Conservation (phyloP, 495 filamentous ascomycete genomes). For the Peziza echinospora region DNA sequence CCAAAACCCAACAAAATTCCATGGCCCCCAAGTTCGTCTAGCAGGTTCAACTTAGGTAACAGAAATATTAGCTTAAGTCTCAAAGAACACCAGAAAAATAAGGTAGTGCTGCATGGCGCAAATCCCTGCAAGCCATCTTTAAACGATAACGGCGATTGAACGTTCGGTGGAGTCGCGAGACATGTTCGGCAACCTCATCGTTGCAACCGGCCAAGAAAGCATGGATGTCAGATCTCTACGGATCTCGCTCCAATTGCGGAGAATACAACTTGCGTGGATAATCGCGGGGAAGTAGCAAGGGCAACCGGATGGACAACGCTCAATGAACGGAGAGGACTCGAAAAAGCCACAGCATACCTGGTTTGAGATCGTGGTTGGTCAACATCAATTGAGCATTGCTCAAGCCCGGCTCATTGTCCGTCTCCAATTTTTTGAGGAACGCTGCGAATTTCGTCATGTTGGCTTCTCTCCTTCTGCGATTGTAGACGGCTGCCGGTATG, state of each 20-base stretch:
- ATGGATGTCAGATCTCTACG: too few relatives aligned
- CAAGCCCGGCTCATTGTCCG: constrained; percentile 54
- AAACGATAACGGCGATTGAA: background rate
- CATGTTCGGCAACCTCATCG: too few relatives aligned
- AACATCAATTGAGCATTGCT: constrained; percentile 75
- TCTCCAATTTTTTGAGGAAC: constrained; percentile 26
- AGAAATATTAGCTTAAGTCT: constrained; percentile 1
- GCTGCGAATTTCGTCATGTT: background rate
- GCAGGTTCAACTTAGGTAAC: constrained; percentile 45
- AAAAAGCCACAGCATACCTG: too few relatives aligned
- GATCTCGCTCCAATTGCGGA: too few relatives aligned
- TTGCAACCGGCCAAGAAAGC: too few relatives aligned
- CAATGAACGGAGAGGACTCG: too few relatives aligned
- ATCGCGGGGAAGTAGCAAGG: constrained; percentile 1
- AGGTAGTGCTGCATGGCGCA: too few relatives aligned
- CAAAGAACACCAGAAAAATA: too few relatives aligned
- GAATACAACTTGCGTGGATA: too few relatives aligned
- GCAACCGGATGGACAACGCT: background rate
- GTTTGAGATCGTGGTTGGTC: constrained; percentile 73
- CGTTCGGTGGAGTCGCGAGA: too few relatives aligned
- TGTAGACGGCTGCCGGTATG: background rate
- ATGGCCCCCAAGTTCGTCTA: constrained; percentile 66
- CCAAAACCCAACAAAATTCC: constrained; percentile 85
- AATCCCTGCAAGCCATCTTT: constrained; percentile 2
- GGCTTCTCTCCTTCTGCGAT: background rate